Evolutionary conservation across 169 alveolate genomes (phyloP), one percentile per base, ranked within the genome.

Genomic region (Cyclospora cayetanensis): DNA sequence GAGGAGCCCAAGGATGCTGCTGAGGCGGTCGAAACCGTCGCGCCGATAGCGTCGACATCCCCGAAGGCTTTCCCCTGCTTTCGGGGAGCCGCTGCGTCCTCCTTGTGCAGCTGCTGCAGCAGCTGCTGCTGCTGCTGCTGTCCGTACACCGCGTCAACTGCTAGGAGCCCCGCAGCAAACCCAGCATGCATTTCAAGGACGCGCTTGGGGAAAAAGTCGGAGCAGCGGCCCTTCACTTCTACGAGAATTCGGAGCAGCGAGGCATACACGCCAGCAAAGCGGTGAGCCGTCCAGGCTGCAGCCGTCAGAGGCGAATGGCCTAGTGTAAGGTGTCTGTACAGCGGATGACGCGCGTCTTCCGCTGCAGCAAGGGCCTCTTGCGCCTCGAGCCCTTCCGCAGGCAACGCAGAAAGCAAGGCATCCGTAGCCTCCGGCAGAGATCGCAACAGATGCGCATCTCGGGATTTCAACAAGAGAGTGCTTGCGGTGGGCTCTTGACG

Each of bases 251-350:
- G 92, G 29, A 95, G 93, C 77, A 94, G 34, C 27, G 96, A 94
- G 3, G 97, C 96, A 80, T 95, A 96, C 53, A 93, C 86, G 0
- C 96, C 97, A 52, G 96, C 94, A 85, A 91, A 96, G n/a, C 96
- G 94, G 90, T 95, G 97, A n/a, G 97, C 95, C 20, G 97, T 95
- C 77, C 94, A 95, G 37, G 98, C 97, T 25, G 95, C 93, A 4
- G 97, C 95, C 43, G 92, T 76, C 46, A 82, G 83, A 22, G 97
- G 97, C 1, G 96, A 95, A 93, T 72, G 90, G 52, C 77, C 50
- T 4, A 93, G 87, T 60, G 55, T 87, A 43, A 66, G 46, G 27
- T 60, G 50, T 20, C 77, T 25, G 46, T 46, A 85, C 37, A 76
- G 86, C 27, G 41, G 77, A n/a, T 46, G 90, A 22, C 92, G 41